phyloP scores from a whole-genome alignment of 1,139 yeast genomes.

The Yarrowia galli region DNA sequence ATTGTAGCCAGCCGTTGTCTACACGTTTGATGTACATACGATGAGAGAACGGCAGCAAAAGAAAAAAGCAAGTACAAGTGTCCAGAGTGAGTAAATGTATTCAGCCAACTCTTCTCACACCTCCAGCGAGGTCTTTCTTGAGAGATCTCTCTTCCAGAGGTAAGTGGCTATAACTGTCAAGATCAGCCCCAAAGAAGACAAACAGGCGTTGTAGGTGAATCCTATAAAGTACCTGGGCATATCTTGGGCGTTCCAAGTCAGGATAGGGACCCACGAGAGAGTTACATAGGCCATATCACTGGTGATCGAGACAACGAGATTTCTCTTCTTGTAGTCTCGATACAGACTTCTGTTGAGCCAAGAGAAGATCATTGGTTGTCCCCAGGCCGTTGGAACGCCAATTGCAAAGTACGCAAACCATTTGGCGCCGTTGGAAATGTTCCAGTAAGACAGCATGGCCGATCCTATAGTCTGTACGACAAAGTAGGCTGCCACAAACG shows the following conservation, averaged over 20 bases:
- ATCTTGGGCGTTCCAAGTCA: conserved; percentile 59
- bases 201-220: conserved; percentile 59
- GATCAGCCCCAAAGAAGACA: conserved; percentile 54
- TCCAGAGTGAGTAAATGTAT: neutral
- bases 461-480: conserved; percentile 50
- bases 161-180: neutral
- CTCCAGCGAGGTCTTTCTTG: neutral
- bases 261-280: conserved; percentile 44
- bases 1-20: neutral
- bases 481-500: conserved; percentile 13
- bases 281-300: conserved; percentile 10
- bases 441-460: conserved; percentile 50
- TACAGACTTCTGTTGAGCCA: conserved; percentile 61
- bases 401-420: conserved; percentile 59
- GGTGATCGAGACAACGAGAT: conserved; percentile 5
- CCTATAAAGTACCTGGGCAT: conserved; percentile 60
- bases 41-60: neutral
- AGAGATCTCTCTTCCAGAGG: neutral
- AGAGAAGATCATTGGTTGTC: conserved; percentile 59
- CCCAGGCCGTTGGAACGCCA: conserved; percentile 58
- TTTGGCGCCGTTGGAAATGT: conserved; percentile 58
- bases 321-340: conserved; percentile 50
- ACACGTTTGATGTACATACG: neutral
- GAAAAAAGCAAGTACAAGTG: neutral
- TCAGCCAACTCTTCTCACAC: neutral